Conservation (phyloP, 2,329 filamentous ascomycete species). For the Alternaria sp. region DNA sequence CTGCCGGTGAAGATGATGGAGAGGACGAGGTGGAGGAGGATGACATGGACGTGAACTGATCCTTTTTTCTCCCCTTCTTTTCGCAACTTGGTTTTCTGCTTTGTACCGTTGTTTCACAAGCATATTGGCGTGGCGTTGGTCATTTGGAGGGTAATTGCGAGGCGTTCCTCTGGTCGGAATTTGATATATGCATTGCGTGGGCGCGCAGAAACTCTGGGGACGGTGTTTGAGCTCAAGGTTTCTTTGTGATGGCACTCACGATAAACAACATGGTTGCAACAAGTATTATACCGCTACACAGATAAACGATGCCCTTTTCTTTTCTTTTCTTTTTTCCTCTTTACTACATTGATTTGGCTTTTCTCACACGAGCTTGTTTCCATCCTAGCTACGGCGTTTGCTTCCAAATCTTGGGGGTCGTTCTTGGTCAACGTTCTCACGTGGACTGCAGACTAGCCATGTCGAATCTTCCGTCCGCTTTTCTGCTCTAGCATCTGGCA, state of each 20-base stretch:
- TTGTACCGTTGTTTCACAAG: conserved; percentile 12
- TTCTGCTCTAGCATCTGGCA: conserved; percentile 32
- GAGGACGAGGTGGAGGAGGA: conserved; percentile 56
- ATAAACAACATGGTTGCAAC: conserved; percentile 9
- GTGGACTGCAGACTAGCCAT: conserved; percentile 8
- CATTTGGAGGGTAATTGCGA: conserved; percentile 1
- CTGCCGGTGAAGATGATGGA: conserved; percentile 54
- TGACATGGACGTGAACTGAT: conserved; percentile 53
- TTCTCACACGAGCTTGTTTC: no score
- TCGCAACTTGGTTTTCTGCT: neutral
- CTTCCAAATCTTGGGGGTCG: no score
- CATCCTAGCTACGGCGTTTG: no score
- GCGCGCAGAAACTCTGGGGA: conserved; percentile 11
- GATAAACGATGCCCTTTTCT: neutral
- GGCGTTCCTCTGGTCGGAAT: conserved; percentile 9
- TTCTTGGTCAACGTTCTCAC: neutral
- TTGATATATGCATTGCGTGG: conserved; percentile 19
- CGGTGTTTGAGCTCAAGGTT: conserved; percentile 2
- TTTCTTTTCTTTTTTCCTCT: neutral
- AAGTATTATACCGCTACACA: conserved; percentile 14
- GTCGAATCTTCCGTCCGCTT: conserved; percentile 26
- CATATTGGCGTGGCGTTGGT: conserved; percentile 32
- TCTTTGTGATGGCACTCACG: conserved; percentile 6
- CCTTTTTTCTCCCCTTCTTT: neutral
- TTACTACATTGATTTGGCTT: neutral